A percentile compares a stretch with the other conserved stretches of the same genome.
Conservation (phyloP, 2,329 filamentous ascomycete genomes). For the Aspergillus ochraceoroseus region DNA sequence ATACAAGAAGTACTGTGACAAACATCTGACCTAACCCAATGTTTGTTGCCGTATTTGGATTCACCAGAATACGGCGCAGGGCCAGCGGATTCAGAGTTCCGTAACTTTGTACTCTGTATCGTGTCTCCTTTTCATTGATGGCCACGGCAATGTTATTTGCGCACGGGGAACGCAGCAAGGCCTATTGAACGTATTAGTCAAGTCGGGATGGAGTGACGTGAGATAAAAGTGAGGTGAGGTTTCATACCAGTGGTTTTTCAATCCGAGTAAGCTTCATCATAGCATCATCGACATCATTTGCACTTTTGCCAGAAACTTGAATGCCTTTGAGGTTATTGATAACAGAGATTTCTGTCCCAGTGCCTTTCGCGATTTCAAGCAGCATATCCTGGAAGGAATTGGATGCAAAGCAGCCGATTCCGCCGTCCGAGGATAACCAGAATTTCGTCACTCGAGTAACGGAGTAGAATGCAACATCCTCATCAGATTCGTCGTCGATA, state of each 20-base stretch:
- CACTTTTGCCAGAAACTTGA: conserved; percentile 23
- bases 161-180: conserved; percentile 16
- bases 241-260: conserved; percentile 29
- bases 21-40: conserved; percentile 23
- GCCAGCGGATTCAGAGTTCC: conserved; percentile 19
- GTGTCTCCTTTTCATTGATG: conserved; percentile 5
- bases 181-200: conserved; percentile 16
- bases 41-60: conserved; percentile 15
- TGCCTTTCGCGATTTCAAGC: conserved; percentile 22
- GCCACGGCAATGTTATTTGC: conserved; percentile 22
- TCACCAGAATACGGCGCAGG: conserved; percentile 23
- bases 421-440: conserved; percentile 24
- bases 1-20: conserved; percentile 20
- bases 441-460: conserved; percentile 17
- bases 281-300: conserved; percentile 27
- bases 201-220: not conserved
- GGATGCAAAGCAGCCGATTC: conserved; percentile 24
- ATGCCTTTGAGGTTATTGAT: conserved; percentile 23
- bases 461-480: conserved; percentile 12
- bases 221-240: too few species aligned
- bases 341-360: conserved; percentile 27
- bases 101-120: conserved; percentile 21
- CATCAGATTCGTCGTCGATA: conserved; percentile 18
- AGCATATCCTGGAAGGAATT: conserved; percentile 21
- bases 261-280: conserved; percentile 27